phyloP scores from a whole-genome alignment of 495 filamentous ascomycete genomes.

The Penicillium crystallinum region DNA sequence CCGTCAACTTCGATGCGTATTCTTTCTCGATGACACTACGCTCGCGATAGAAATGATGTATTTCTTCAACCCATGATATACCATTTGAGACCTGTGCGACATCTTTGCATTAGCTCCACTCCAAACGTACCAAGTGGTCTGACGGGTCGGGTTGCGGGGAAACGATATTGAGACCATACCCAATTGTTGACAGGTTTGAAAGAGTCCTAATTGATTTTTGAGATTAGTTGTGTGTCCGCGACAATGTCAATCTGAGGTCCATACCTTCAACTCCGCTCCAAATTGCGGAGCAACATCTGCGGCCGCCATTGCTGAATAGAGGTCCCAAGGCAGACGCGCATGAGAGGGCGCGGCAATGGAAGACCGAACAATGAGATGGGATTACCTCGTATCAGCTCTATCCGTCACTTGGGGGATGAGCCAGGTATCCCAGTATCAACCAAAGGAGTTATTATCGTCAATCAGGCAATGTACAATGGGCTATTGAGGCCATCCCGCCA shows the following conservation, averaged over 20 bases:
- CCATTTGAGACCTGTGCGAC: conserved; percentile 63
- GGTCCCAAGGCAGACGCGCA: conserved; percentile 18
- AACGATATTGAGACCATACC: conserved; percentile 46
- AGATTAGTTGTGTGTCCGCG: neutral
- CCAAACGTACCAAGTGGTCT: conserved; percentile 10
- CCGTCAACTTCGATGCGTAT: conserved; percentile 80
- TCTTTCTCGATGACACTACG: conserved; percentile 92
- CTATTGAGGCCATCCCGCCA: conserved; percentile 13
- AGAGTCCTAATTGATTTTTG: conserved; percentile 58
- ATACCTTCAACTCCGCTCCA: conserved; percentile 86
- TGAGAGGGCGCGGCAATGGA: conserved; percentile 7
- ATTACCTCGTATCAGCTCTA: neutral
- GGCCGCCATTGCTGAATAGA: conserved; percentile 58
- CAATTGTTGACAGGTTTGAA: conserved; percentile 92
- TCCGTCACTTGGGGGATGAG: neutral
- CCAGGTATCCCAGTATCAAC: neutral
- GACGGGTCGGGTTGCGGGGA: conserved; percentile 16
- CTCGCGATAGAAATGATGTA: conserved; percentile 95
- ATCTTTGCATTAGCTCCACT: conserved; percentile 26
- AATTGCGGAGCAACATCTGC: conserved; percentile 71
- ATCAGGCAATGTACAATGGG: neutral
- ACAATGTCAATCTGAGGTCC: neutral
- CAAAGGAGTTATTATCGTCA: neutral
- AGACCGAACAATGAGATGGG: neutral
- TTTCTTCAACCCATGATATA: conserved; percentile 92